These are phyloP conservation scores for Thuja plicata DNA, from an alignment of 83 land plant genomes.

Conservation along the genomic window DNA sequence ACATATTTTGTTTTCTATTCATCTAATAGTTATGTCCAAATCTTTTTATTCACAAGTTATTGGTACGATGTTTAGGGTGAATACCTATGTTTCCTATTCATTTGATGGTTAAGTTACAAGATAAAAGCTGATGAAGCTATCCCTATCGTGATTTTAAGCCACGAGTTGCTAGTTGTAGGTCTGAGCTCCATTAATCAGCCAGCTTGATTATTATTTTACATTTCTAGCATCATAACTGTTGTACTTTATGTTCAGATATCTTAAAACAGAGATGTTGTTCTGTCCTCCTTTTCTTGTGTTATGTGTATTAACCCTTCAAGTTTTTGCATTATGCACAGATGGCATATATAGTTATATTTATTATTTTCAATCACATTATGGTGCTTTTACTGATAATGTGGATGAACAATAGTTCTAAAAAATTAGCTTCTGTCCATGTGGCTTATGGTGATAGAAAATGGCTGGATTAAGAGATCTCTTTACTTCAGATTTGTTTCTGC, in stretches of 20 bases:
- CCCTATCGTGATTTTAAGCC: neutral
- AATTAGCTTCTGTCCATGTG: neutral
- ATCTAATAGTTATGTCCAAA: neutral
- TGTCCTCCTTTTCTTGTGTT: neutral
- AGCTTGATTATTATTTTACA: neutral
- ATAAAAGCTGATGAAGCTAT: neutral
- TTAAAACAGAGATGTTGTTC: neutral
- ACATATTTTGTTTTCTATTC: neutral
- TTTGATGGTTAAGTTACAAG: neutral
- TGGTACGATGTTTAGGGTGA: too few species aligned
- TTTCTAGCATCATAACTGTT: neutral
- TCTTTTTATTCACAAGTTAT: neutral
- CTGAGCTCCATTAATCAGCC: neutral
- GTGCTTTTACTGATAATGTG: neutral
- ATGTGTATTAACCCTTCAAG: neutral
- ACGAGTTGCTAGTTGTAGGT: neutral
- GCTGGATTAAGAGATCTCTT: neutral
- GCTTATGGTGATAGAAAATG: neutral
- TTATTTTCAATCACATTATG: neutral
- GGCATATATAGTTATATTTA: neutral
- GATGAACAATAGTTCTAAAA: neutral
- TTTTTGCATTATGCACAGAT: neutral
- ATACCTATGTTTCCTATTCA: neutral
- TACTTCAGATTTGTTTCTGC: neutral
- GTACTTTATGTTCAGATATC: neutral